Evolutionary conservation across 73 alveolate genomes (phyloP).

Genomic region (Symbiodinium natans): DNA sequence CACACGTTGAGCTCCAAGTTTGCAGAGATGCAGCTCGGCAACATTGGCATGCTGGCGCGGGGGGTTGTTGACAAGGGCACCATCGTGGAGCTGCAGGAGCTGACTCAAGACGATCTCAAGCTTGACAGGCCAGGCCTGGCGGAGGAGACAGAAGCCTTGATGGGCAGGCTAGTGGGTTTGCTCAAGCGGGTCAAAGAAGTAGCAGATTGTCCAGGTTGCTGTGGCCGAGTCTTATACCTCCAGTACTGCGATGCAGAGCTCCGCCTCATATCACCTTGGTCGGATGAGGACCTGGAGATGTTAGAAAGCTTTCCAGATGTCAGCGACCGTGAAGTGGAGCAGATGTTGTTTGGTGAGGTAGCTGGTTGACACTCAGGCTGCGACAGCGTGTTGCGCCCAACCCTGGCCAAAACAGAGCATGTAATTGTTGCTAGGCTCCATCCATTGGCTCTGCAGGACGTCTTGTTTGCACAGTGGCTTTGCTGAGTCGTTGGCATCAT

Average conservation of each 20-base stretch:
- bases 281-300: slow-evolving; percentile 52
- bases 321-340: not conserved
- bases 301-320: slow-evolving; percentile 59
- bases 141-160: slow-evolving; percentile 43
- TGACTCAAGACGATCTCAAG: slow-evolving; percentile 19
- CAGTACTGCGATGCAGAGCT: slow-evolving; percentile 61
- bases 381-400: too few relatives aligned
- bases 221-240: not conserved
- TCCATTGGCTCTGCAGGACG: too few relatives aligned
- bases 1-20: slow-evolving; percentile 9
- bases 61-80: slow-evolving; percentile 56
- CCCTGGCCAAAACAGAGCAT: too few relatives aligned
- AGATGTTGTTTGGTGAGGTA: not conserved
- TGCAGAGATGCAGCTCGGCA: slow-evolving; percentile 71
- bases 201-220: slow-evolving; percentile 51
- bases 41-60: slow-evolving; percentile 68
- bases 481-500: too few relatives aligned
- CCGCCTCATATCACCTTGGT: slow-evolving; percentile 69
- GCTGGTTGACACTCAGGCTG: too few relatives aligned
- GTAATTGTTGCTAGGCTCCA: too few relatives aligned
- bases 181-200: slow-evolving; percentile 80
- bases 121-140: slow-evolving; percentile 33
- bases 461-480: too few relatives aligned
- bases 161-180: slow-evolving; percentile 33
- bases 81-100: slow-evolving; percentile 38